Conservation (phyloP, 2,329 filamentous ascomycete species). For the Phialemoniopsis sp. region DNA sequence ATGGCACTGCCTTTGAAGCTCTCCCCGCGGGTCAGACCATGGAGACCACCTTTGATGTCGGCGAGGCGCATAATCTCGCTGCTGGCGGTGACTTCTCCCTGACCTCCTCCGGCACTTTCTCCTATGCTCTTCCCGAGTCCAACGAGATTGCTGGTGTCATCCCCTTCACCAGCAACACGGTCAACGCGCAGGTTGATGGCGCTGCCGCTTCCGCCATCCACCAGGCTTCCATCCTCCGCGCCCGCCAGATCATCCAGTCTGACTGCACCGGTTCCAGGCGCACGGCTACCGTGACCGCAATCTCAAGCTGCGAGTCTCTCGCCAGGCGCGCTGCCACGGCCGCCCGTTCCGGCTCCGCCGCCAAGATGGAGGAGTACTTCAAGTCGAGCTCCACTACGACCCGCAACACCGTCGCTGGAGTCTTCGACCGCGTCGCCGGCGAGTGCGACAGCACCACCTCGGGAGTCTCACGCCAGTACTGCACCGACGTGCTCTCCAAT, state of each 20-base stretch:
- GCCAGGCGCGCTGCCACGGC: constrained; percentile 48
- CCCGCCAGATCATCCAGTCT: constrained; percentile 30
- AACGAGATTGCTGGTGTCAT: constrained; percentile 51
- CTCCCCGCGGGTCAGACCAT: constrained; percentile 45
- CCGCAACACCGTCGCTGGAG: constrained; percentile 44
- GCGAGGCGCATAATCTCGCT: constrained; percentile 48
- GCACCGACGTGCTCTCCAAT: constrained; percentile 49
- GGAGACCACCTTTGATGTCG: constrained; percentile 49
- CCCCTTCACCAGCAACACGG: constrained; percentile 53
- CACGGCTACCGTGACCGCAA: constrained; percentile 40
- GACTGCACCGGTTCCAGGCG: constrained; percentile 49
- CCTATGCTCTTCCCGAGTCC: constrained; percentile 45
- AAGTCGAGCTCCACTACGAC: constrained; percentile 45
- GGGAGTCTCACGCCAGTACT: constrained; percentile 51
- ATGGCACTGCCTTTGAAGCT: constrained; percentile 43
- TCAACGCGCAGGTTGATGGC: constrained; percentile 54
- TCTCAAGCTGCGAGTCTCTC: constrained; percentile 49
- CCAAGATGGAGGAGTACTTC: constrained; percentile 59
- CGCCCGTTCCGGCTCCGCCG: constrained; percentile 41
- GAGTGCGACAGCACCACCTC: constrained; percentile 49
- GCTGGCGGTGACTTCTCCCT: constrained; percentile 52
- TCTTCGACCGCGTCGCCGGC: constrained; percentile 44
- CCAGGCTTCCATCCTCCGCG: constrained; percentile 37
- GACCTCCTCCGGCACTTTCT: constrained; percentile 50
- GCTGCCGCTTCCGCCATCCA: constrained; percentile 39